Conservation (phyloP, 2,329 filamentous ascomycete genomes). For the Boeremia exigua region DNA sequence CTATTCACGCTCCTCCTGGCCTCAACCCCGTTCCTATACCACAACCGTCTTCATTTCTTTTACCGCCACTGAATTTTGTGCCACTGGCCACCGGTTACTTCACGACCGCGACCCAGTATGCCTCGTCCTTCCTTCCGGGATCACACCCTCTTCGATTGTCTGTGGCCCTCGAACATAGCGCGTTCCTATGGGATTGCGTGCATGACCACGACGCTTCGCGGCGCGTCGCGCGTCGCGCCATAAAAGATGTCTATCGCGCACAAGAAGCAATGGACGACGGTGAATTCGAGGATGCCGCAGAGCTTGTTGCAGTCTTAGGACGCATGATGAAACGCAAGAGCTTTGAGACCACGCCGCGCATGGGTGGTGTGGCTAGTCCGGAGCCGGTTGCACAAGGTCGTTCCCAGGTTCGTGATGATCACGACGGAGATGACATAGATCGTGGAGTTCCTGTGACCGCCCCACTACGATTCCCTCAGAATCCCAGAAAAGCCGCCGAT, state of each 20-base stretch:
- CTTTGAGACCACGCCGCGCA: constrained; percentile 46
- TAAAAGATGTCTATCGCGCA: constrained; percentile 89
- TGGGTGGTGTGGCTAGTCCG: constrained; percentile 41
- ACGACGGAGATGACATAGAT: constrained; percentile 15
- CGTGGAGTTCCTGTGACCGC: constrained; percentile 15
- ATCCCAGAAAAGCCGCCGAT: constrained; percentile 33
- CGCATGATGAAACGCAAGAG: constrained; percentile 80
- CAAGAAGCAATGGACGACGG: constrained; percentile 93
- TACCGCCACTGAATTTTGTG: constrained; percentile 81
- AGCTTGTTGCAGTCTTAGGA: constrained; percentile 83
- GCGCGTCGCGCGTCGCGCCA: constrained; percentile 78
- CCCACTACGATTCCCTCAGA: constrained; percentile 33
- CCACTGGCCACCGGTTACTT: constrained; percentile 84
- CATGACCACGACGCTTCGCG: constrained; percentile 81
- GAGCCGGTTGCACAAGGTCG: constrained; percentile 29
- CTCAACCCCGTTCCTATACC: constrained; percentile 51
- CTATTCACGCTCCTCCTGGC: constrained; percentile 53
- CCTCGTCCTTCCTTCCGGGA: constrained; percentile 78
- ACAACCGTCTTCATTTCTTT: constrained; percentile 71
- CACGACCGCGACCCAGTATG: constrained; percentile 74
- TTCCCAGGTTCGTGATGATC: constrained; percentile 13
- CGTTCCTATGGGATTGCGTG: constrained; percentile 91
- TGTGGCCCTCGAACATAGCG: constrained; percentile 89
- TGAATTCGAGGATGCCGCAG: constrained; percentile 90
- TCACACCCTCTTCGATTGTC: constrained; percentile 89